These are phyloP conservation scores for Pseudocercospora ulei DNA, from an alignment of 2,329 filamentous ascomycete species.

Conservation along the genomic window DNA sequence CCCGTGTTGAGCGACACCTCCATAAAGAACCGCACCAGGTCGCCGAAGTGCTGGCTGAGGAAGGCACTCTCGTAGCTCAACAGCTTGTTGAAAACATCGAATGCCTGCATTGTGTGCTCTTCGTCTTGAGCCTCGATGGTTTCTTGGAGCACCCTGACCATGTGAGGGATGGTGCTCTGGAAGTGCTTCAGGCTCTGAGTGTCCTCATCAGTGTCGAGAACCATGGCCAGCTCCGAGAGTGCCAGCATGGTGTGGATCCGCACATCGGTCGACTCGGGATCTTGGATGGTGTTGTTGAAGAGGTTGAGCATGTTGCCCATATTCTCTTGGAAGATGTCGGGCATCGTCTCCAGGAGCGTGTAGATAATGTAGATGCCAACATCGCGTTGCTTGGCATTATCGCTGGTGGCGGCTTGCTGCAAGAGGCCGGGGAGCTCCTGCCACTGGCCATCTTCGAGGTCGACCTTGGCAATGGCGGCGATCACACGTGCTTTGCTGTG, in stretches of 20 bases:
- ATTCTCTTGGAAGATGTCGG: slow-evolving; percentile 73
- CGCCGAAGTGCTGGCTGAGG: slow-evolving; percentile 73
- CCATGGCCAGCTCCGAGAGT: slow-evolving; percentile 75
- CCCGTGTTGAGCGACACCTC: slow-evolving; percentile 67
- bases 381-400: slow-evolving; percentile 69
- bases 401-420: slow-evolving; percentile 65
- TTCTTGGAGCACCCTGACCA: slow-evolving; percentile 82
- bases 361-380: slow-evolving; percentile 89
- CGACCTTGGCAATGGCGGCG: slow-evolving; percentile 72
- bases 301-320: slow-evolving; percentile 68
- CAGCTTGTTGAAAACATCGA: slow-evolving; percentile 94
- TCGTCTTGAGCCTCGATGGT: slow-evolving; percentile 66
- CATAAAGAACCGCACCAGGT: slow-evolving; percentile 89
- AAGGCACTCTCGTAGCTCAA: slow-evolving; percentile 81
- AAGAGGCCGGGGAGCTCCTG: slow-evolving; percentile 68
- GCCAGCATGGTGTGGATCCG: slow-evolving; percentile 90
- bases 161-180: slow-evolving; percentile 69
- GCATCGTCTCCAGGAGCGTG: slow-evolving; percentile 80
- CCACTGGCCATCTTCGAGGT: slow-evolving; percentile 82
- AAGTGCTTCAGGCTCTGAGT: slow-evolving; percentile 61
- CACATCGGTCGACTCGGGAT: slow-evolving; percentile 83
- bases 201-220: slow-evolving; percentile 81
- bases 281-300: slow-evolving; percentile 78
- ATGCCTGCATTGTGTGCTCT: slow-evolving; percentile 78
- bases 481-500: slow-evolving; percentile 84